Conservation (phyloP, 1,284 basidiomycete species). For the Cutaneotrichosporon sp. region DNA sequence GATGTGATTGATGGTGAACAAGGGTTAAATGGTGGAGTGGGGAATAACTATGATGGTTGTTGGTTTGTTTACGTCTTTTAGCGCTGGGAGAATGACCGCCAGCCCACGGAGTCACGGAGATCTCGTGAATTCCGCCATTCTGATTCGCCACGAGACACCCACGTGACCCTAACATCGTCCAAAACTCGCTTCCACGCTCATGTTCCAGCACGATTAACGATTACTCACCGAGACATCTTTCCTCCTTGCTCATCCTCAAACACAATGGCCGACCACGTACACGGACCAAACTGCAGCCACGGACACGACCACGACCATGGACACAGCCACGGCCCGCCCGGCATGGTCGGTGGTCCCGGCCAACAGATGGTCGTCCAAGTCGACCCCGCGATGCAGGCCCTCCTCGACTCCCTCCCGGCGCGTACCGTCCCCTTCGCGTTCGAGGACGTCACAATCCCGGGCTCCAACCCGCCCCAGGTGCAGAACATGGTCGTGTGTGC, state of each 20-base stretch:
- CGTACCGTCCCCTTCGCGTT: constrained; percentile 32
- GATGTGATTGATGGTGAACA: background rate
- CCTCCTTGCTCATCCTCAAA: background rate
- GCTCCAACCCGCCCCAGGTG: constrained; percentile 29
- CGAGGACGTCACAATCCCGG: constrained; percentile 23
- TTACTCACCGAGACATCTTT: background rate
- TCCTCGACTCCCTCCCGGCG: constrained; percentile 42
- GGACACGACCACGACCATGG: constrained; percentile 14
- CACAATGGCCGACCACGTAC: constrained; percentile 7
- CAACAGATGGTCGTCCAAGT: constrained; percentile 25
- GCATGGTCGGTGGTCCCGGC: background rate
- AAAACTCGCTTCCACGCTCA: background rate
- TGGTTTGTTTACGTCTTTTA: constrained; percentile 5
- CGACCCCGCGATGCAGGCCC: constrained; percentile 37
- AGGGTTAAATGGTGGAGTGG: background rate
- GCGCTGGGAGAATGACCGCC: too few species aligned
- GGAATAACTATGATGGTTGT: background rate
- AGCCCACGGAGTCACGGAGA: too few species aligned
- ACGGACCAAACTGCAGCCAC: constrained; percentile 14
- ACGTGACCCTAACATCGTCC: background rate
- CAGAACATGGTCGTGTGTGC: constrained; percentile 53
- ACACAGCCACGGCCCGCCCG: constrained; percentile 18
- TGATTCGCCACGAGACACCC: background rate
- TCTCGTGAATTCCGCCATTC: too few species aligned
- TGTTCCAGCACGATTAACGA: background rate